Evolutionary conservation across 2,329 filamentous ascomycete genomes (phyloP).

Genomic region (Graphilbum fragrans): DNA sequence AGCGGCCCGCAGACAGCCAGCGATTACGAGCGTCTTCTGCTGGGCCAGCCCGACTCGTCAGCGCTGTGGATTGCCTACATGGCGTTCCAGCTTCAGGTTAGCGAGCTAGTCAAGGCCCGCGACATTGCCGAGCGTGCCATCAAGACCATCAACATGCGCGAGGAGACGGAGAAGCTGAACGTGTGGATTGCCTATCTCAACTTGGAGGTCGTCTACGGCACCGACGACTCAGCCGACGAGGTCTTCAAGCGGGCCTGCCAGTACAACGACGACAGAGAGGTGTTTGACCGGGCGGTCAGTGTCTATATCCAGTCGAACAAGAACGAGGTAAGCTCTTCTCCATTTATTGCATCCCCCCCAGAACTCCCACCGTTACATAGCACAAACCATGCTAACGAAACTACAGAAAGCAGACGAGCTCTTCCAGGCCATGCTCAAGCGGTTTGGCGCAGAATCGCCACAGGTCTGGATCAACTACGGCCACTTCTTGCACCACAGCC

Average conservation of each 20-base stretch:
- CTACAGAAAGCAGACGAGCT: conserved; percentile 72
- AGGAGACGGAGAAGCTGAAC: conserved; percentile 87
- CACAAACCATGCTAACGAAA: neutral
- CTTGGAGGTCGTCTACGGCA: conserved; percentile 82
- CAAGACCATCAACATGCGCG: conserved; percentile 79
- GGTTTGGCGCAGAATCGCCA: conserved; percentile 69
- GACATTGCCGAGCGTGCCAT: conserved; percentile 85
- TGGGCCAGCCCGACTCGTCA: conserved; percentile 89
- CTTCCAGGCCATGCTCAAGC: conserved; percentile 79
- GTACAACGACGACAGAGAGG: conserved; percentile 83
- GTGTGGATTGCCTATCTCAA: conserved; percentile 93
- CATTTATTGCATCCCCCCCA: too few relatives aligned
- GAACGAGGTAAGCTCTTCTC: conserved; percentile 54
- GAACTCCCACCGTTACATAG: too few relatives aligned
- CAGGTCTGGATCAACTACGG: conserved; percentile 92
- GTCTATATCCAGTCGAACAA: conserved; percentile 93
- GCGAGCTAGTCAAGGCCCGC: conserved; percentile 77
- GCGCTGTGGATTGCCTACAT: conserved; percentile 94
- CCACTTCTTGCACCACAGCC: conserved; percentile 72
- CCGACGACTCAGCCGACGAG: conserved; percentile 67
- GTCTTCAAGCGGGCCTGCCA: conserved; percentile 88
- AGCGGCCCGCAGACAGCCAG: conserved; percentile 80
- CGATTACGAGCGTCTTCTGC: conserved; percentile 86
- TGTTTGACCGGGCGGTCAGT: conserved; percentile 79
- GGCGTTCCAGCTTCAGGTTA: conserved; percentile 92